These are phyloP conservation scores for Trichoderma arundinaceum DNA, from an alignment of 2,329 filamentous ascomycete genomes.

Conservation along the genomic window DNA sequence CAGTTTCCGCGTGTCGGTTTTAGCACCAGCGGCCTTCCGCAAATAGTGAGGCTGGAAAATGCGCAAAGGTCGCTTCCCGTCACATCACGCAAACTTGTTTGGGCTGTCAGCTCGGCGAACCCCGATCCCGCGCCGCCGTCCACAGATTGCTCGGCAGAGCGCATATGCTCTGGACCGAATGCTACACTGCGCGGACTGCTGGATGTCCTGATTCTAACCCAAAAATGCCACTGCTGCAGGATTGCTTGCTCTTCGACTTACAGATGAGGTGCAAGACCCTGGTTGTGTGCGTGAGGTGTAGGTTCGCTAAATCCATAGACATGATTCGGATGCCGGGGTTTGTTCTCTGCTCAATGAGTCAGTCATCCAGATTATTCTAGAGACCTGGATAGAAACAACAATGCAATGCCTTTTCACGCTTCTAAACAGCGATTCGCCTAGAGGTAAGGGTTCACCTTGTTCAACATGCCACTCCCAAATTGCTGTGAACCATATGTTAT, in stretches of 20 bases:
- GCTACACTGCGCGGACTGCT: not conserved
- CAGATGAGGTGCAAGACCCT: not conserved
- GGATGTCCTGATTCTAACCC: not conserved
- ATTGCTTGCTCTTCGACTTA: not conserved
- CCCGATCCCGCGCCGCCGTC: slow-evolving; percentile 3
- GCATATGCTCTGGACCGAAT: slow-evolving; percentile 6
- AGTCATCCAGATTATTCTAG: too few relatives aligned
- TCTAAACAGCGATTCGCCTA: too few relatives aligned
- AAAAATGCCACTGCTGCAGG: not conserved
- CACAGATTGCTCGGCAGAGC: not conserved
- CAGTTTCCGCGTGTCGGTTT: not conserved
- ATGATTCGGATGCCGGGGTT: too few relatives aligned
- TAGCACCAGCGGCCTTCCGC: not conserved
- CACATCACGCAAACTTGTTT: slow-evolving; percentile 5
- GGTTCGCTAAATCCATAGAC: not conserved
- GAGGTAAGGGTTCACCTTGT: too few relatives aligned
- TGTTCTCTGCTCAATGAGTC: too few relatives aligned
- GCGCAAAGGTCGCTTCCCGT: slow-evolving; percentile 12
- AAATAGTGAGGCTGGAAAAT: not conserved
- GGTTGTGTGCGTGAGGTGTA: not conserved
- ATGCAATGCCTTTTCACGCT: too few relatives aligned
- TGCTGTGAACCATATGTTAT: too few relatives aligned
- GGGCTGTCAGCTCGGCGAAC: slow-evolving; percentile 14
- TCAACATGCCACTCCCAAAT: too few relatives aligned
- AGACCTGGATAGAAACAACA: too few relatives aligned